Conservation (phyloP, 2,329 filamentous ascomycete species). For the Apiospora koreana region DNA sequence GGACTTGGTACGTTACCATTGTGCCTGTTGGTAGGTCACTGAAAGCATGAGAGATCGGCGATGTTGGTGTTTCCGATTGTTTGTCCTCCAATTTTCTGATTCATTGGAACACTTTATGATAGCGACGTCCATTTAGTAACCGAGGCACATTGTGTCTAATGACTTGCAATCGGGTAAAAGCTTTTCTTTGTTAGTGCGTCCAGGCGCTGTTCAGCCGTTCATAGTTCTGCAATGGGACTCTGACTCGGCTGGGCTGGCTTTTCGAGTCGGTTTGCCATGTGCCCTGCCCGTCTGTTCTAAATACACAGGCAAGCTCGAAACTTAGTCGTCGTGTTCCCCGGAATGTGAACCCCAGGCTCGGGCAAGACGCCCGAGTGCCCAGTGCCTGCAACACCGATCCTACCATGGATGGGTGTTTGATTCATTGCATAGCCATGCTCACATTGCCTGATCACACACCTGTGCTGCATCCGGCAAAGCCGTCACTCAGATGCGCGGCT, state of each 20-base stretch:
- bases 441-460: neutral
- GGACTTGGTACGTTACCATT: neutral
- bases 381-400: neutral
- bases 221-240: neutral
- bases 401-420: neutral
- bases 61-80: neutral
- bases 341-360: neutral
- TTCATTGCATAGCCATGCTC: neutral
- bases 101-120: neutral
- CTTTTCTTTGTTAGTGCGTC: neutral
- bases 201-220: neutral
- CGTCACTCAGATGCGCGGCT: neutral
- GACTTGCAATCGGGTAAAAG: neutral
- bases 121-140: neutral
- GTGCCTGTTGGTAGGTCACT: neutral
- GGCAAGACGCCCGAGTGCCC: neutral
- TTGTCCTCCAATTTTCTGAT: conserved; percentile 5
- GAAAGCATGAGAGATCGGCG: neutral
- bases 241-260: neutral
- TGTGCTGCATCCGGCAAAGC: neutral
- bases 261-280: neutral
- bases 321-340: conserved; percentile 2
- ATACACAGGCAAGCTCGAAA: neutral
- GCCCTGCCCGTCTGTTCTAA: conserved; percentile 3
- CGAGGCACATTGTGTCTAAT: neutral